phyloP scores from a whole-genome alignment of 257 asterid species.

The Gentiana dahurica region DNA sequence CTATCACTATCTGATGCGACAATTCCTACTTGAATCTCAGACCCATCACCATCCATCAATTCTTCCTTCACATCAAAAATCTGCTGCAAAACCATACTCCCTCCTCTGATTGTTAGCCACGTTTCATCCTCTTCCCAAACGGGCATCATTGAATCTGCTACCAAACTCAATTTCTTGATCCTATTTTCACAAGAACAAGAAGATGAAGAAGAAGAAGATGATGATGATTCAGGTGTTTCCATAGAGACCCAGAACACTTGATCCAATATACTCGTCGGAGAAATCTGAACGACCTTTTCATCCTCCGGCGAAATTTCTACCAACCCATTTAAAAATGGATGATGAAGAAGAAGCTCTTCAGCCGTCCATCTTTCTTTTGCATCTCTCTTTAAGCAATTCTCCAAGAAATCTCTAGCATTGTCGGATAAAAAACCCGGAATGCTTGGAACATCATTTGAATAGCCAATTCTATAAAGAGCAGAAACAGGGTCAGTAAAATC shows the following conservation, averaged over 20 bases:
- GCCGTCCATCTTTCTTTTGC: constrained; percentile 54
- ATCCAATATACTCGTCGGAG: constrained; percentile 74
- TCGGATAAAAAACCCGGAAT: constrained; percentile 49
- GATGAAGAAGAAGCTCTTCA: constrained; percentile 51
- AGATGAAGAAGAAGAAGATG: constrained; percentile 3
- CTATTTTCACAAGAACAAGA: constrained; percentile 32
- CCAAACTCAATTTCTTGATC: constrained; percentile 29
- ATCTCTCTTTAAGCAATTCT: constrained; percentile 45
- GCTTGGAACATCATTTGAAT: constrained; percentile 46
- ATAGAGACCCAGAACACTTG: constrained; percentile 59
- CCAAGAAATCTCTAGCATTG: constrained; percentile 38
- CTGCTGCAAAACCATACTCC: neutral
- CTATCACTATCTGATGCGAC: neutral
- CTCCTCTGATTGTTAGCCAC: constrained; percentile 65
- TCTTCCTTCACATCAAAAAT: constrained; percentile 4
- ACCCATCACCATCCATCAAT: constrained; percentile 5
- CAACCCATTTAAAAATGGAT: constrained; percentile 35
- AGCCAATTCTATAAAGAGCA: constrained; percentile 54
- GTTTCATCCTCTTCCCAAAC: constrained; percentile 43
- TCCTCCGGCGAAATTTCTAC: constrained; percentile 2
- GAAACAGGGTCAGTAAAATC: constrained; percentile 60
- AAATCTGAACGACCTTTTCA: constrained; percentile 16
- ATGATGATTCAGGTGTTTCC: constrained; percentile 25
- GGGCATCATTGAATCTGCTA: constrained; percentile 10
- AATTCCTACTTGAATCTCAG: neutral